Conservation (phyloP, 768 basidiomycete species). For the Rhizopogon vesiculosus region DNA sequence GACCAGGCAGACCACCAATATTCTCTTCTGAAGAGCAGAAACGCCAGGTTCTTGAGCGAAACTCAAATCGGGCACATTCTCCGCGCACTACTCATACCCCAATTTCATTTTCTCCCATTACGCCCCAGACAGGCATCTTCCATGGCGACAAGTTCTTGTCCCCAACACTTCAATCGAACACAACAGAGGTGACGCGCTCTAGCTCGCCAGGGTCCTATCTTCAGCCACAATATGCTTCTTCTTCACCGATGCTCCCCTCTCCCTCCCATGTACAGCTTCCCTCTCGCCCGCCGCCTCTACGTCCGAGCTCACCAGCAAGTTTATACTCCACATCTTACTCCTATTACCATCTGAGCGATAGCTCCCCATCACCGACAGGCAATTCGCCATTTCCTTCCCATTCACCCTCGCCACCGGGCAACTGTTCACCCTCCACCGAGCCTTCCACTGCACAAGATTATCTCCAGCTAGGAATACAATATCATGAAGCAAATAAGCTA, state of each 20-base stretch:
- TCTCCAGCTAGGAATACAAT: slow-evolving; percentile 71
- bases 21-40: slow-evolving; percentile 35
- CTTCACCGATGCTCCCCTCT: slow-evolving; percentile 12
- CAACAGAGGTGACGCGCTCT: neutral
- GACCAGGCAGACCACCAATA: slow-evolving; percentile 49
- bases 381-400: slow-evolving; percentile 6
- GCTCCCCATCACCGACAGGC: slow-evolving; percentile 39
- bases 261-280: slow-evolving; percentile 13
- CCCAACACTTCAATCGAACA: neutral
- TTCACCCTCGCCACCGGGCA: slow-evolving; percentile 14
- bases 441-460: slow-evolving; percentile 55
- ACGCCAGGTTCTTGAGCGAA: slow-evolving; percentile 52
- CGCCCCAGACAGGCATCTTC: slow-evolving; percentile 18
- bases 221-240: slow-evolving; percentile 11
- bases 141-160: neutral
- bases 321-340: slow-evolving; percentile 61
- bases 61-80: slow-evolving; percentile 37
- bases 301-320: slow-evolving; percentile 34
- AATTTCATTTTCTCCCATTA: slow-evolving; percentile 9
- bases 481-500: slow-evolving; percentile 72
- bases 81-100: slow-evolving; percentile 16
- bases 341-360: slow-evolving; percentile 54
- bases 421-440: slow-evolving; percentile 14
- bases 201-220: slow-evolving; percentile 1
- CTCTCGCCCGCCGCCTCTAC: slow-evolving; percentile 31